phyloP scores from a whole-genome alignment of 225 moss, liverwort and hornwort species.

The Bryum argenteum region DNA sequence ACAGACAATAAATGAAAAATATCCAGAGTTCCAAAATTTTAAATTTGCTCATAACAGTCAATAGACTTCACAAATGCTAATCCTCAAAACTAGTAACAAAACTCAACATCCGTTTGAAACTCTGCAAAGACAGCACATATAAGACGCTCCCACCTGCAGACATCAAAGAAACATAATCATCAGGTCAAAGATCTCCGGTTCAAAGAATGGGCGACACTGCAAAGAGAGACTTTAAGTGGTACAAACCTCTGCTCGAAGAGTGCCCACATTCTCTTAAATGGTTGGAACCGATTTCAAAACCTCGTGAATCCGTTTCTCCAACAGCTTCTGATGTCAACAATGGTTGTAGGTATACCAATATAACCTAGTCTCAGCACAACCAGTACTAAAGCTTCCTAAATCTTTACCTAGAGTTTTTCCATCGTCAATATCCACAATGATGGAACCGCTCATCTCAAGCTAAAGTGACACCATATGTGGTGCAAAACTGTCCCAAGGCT shows the following conservation, averaged over 20 bases:
- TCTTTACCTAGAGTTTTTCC: conserved; percentile 10
- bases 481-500: conserved; percentile 76
- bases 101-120: conserved; percentile 15
- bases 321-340: conserved; percentile 29
- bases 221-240: neutral
- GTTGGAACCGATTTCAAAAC: conserved; percentile 11
- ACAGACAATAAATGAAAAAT: neutral
- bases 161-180: conserved; percentile 8
- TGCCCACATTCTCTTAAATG: conserved; percentile 7
- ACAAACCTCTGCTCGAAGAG: conserved; percentile 38
- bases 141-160: conserved; percentile 30
- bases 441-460: conserved; percentile 37
- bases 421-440: conserved; percentile 20
- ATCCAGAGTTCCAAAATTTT: conserved; percentile 27
- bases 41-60: conserved; percentile 25
- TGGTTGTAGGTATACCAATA: conserved; percentile 18
- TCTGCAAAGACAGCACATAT: conserved; percentile 24
- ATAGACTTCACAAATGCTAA: neutral
- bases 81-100: conserved; percentile 26
- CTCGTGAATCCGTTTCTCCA: conserved; percentile 17
- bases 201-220: neutral
- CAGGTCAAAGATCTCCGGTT: conserved; percentile 10
- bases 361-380: conserved; percentile 16
- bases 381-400: conserved; percentile 23
- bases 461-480: conserved; percentile 60